phyloP scores from a whole-genome alignment of 164 flowering plant genomes.

The Saururus chinensis region DNA sequence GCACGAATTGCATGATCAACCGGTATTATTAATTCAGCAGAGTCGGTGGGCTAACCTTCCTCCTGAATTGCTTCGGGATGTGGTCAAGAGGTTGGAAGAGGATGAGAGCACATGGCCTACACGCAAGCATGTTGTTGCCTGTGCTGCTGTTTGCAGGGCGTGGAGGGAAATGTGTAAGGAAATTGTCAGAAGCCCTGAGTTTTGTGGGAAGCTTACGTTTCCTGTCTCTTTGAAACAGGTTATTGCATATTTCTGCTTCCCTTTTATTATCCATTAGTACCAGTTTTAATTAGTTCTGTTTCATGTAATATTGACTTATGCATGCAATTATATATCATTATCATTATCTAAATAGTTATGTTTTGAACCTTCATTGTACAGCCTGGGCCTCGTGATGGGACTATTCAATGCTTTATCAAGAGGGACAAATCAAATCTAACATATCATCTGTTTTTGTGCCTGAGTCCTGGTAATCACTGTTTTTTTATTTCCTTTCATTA shows the following conservation, averaged over 20 bases:
- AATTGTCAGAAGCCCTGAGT: constrained; percentile 65
- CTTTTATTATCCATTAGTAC: background rate
- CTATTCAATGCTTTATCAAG: constrained; percentile 84
- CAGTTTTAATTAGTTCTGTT: background rate
- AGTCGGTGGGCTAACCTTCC: constrained; percentile 89
- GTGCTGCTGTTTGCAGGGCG: constrained; percentile 81
- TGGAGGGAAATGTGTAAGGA: constrained; percentile 94
- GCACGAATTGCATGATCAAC: constrained; percentile 48
- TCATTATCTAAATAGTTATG: background rate
- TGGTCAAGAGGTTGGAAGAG: constrained; percentile 76
- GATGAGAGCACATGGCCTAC: constrained; percentile 88
- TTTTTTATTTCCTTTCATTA: background rate
- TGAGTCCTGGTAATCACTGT: constrained; percentile 62
- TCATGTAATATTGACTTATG: background rate
- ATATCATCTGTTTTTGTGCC: constrained; percentile 79
- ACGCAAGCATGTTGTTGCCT: constrained; percentile 80
- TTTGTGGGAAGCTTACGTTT: constrained; percentile 81
- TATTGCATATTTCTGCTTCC: background rate
- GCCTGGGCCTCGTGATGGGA: constrained; percentile 91
- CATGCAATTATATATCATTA: no score
- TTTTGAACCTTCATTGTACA: constrained; percentile 18
- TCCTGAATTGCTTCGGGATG: constrained; percentile 81
- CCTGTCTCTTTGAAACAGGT: constrained; percentile 93
- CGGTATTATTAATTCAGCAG: constrained; percentile 40
- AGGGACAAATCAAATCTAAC: constrained; percentile 80